These are phyloP conservation scores for Barnettozyma sucrosica DNA, from an alignment of 805 yeast species.

Conservation along the genomic window DNA sequence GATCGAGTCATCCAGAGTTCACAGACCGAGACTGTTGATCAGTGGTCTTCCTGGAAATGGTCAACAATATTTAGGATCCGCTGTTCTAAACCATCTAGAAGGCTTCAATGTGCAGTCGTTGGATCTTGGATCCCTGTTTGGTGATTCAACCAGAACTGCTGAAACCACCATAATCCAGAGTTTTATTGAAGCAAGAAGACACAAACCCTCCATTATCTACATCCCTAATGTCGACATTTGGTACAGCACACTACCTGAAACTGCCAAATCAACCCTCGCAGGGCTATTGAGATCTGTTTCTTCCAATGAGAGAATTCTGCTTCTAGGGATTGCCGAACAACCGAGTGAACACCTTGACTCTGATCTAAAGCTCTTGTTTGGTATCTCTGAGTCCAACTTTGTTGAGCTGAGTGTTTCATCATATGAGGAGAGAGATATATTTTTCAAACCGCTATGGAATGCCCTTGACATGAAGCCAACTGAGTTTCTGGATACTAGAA, in stretches of 20 bases:
- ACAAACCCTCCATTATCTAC: slow-evolving; percentile 79
- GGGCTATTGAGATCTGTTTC: slow-evolving; percentile 63
- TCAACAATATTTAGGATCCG: slow-evolving; percentile 78
- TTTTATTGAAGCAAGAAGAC: slow-evolving; percentile 81
- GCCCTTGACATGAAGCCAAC: slow-evolving; percentile 64
- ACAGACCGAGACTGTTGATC: slow-evolving; percentile 74
- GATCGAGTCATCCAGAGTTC: slow-evolving; percentile 56
- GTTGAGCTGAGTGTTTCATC: slow-evolving; percentile 42
- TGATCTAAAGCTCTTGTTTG: slow-evolving; percentile 53
- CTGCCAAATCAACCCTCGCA: slow-evolving; percentile 66
- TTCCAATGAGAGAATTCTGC: slow-evolving; percentile 65
- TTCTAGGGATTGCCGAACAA: slow-evolving; percentile 68
- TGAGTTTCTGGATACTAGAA: slow-evolving; percentile 60
- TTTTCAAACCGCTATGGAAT: slow-evolving; percentile 47
- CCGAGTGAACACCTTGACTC: slow-evolving; percentile 34
- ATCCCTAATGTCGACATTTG: slow-evolving; percentile 82
- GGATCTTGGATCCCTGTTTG: slow-evolving; percentile 70
- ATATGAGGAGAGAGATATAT: slow-evolving; percentile 43
- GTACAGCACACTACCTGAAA: slow-evolving; percentile 57
- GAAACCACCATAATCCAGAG: slow-evolving; percentile 81
- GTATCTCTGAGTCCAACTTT: slow-evolving; percentile 43
- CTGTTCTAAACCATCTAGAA: slow-evolving; percentile 75
- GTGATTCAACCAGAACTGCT: slow-evolving; percentile 74
- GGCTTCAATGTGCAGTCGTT: slow-evolving; percentile 85
- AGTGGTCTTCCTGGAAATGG: slow-evolving; percentile 78